These are phyloP conservation scores for Pseudoscleropodium purum DNA, from an alignment of 225 moss, liverwort and hornwort genomes.

Conservation along the genomic window DNA sequence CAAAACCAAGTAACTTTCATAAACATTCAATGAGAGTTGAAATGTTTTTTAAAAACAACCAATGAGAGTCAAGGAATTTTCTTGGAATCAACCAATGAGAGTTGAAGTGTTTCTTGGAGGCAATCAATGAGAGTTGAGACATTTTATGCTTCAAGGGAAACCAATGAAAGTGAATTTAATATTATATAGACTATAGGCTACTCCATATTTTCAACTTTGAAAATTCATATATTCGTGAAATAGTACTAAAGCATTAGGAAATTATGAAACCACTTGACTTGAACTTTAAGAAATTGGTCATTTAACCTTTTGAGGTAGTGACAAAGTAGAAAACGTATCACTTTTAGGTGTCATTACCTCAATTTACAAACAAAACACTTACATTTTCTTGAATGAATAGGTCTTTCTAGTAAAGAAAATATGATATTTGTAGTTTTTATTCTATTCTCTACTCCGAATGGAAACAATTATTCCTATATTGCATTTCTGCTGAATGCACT, in stretches of 20 bases:
- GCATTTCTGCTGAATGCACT: background rate
- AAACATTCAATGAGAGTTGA: background rate
- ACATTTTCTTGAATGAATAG: background rate
- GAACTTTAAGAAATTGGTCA: background rate
- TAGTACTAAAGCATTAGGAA: accelerated
- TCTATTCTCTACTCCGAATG: background rate
- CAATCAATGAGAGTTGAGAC: background rate
- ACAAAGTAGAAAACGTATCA: background rate
- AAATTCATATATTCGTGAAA: background rate
- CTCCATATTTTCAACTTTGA: background rate
- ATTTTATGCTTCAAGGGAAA: background rate
- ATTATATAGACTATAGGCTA: accelerated
- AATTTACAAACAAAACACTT: background rate
- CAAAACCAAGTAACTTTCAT: background rate
- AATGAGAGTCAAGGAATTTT: background rate
- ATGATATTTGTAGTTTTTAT: background rate
- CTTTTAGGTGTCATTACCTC: background rate
- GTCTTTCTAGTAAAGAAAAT: background rate
- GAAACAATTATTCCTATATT: background rate
- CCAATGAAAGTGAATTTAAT: background rate
- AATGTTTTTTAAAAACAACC: background rate
- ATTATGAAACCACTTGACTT: background rate
- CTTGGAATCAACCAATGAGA: background rate
- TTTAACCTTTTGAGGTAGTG: background rate
- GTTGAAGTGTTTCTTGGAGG: background rate